Conservation (phyloP, 2,329 filamentous ascomycete genomes). For the Geosmithia putterillii region DNA sequence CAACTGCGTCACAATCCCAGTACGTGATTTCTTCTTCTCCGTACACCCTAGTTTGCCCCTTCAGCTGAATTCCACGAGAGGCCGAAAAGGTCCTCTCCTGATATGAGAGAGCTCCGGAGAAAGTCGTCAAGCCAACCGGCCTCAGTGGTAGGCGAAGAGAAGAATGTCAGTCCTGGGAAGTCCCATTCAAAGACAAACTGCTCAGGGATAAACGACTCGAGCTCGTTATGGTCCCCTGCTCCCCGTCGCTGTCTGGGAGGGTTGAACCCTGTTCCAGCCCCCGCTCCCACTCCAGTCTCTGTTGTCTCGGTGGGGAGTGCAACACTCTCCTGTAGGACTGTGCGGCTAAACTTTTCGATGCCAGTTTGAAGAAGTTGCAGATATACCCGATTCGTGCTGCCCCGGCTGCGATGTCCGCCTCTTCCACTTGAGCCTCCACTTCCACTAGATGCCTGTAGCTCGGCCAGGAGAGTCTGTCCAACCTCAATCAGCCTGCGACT, state of each 20-base stretch:
- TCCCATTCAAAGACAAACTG: slow-evolving; percentile 47
- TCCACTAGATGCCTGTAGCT: slow-evolving; percentile 11
- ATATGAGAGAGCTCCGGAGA: slow-evolving; percentile 9
- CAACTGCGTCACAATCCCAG: no score
- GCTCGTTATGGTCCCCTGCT: slow-evolving; percentile 18
- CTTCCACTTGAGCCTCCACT: slow-evolving; percentile 1
- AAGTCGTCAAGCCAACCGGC: slow-evolving; percentile 14
- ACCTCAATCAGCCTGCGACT: slow-evolving; percentile 7
- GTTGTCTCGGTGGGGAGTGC: not conserved
- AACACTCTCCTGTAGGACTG: slow-evolving; percentile 1
- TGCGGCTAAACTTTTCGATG: slow-evolving; percentile 10
- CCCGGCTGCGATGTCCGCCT: slow-evolving; percentile 9
- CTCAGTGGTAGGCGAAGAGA: slow-evolving; percentile 12
- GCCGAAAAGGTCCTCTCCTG: slow-evolving; percentile 9
- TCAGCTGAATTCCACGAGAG: slow-evolving; percentile 5
- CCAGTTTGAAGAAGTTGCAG: slow-evolving; percentile 11
- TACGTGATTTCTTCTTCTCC: not conserved
- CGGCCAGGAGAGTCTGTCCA: slow-evolving; percentile 9
- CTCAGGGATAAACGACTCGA: slow-evolving; percentile 39
- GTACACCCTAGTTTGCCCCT: not conserved
- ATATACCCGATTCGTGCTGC: slow-evolving; percentile 18
- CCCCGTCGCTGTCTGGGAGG: not conserved
- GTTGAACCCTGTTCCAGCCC: not conserved
- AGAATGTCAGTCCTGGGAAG: slow-evolving; percentile 38
- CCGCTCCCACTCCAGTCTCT: no score